phyloP scores from a whole-genome alignment of 176 grass and related monocot genomes.

The Puya raimondii region DNA sequence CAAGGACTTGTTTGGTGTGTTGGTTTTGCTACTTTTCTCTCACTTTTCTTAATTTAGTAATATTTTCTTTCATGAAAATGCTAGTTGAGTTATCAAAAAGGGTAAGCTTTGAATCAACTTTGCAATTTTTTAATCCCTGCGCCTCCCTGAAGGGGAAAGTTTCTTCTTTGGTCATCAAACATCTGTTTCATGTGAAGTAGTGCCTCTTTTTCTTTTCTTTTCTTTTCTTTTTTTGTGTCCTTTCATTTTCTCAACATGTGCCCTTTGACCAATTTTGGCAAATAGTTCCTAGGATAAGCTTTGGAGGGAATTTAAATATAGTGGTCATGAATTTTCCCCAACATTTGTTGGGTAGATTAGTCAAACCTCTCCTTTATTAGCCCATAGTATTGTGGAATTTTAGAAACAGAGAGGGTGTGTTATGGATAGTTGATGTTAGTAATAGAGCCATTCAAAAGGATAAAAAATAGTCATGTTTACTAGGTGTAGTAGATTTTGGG shows the following conservation, averaged over 20 bases:
- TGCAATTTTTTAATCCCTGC: not conserved
- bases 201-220: not conserved
- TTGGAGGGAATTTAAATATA: not conserved
- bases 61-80: not conserved
- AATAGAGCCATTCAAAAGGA: too few species aligned
- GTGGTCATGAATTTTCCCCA: slow-evolving; percentile 5
- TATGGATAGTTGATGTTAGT: too few species aligned
- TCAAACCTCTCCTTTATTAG: slow-evolving; percentile 8
- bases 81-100: not conserved
- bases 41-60: not conserved
- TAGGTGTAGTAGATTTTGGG: too few species aligned
- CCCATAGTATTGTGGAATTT: not conserved
- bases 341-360: slow-evolving; percentile 5
- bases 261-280: not conserved
- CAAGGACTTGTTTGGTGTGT: not conserved
- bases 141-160: slow-evolving; percentile 6
- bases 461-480: too few species aligned
- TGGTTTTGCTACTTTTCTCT: not conserved
- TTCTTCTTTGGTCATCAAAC: slow-evolving; percentile 23
- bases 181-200: not conserved
- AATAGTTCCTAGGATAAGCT: not conserved
- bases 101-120: not conserved
- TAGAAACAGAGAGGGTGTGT: too few species aligned
- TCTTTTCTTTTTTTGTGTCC: not conserved
- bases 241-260: slow-evolving; percentile 1